Conservation (phyloP, 2,329 filamentous ascomycete genomes). For the Talaromyces piceae region DNA sequence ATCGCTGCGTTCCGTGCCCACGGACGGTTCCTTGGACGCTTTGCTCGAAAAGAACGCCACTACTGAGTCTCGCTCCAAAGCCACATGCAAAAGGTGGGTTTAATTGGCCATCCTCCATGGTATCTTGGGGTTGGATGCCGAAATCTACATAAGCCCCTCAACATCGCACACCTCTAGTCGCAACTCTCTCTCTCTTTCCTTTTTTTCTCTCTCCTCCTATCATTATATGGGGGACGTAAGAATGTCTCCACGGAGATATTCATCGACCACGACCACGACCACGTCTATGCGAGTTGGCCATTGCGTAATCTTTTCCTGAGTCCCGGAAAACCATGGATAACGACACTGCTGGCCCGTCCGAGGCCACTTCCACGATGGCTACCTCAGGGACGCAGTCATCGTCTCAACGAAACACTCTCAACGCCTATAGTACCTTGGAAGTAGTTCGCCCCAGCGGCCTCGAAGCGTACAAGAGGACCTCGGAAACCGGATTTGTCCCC, state of each 20-base stretch:
- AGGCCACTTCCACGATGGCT: neutral
- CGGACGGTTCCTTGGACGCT: no score
- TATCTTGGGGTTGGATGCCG: neutral
- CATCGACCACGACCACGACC: neutral
- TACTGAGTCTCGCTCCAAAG: neutral
- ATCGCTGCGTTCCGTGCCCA: no score
- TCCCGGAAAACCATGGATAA: neutral
- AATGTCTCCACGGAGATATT: neutral
- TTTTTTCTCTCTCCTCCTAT: neutral
- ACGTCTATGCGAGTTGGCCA: neutral
- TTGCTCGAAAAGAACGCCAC: no score
- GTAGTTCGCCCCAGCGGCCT: conserved; percentile 4
- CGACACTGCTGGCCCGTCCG: neutral
- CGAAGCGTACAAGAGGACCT: conserved; percentile 3
- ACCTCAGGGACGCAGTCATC: neutral
- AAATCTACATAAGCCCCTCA: neutral
- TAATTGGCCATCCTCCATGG: neutral
- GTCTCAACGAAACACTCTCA: neutral
- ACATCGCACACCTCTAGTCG: neutral
- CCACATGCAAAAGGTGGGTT: neutral
- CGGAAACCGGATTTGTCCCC: neutral
- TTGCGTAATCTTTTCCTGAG: neutral
- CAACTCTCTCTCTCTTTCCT: neutral
- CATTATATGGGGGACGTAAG: neutral
- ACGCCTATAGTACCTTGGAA: conserved; percentile 5